Evolutionary conservation across 1,284 basidiomycete genomes (phyloP).

Genomic region (Vanrija sp.): DNA sequence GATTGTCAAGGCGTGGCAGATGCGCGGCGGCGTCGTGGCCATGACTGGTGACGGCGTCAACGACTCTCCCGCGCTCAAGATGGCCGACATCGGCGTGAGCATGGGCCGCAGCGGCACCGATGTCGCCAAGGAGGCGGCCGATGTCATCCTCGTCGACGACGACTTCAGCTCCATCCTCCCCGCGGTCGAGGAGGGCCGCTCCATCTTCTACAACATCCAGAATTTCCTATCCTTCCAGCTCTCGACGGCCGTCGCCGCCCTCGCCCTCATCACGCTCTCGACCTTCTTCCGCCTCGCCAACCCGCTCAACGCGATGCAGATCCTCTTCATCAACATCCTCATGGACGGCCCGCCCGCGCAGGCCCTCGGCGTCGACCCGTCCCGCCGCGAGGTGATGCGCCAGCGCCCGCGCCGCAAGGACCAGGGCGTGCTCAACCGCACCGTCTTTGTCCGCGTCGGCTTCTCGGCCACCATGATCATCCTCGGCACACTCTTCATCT

Average conservation of each 20-base stretch:
- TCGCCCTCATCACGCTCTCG: slow-evolving; percentile 89
- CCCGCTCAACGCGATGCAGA: slow-evolving; percentile 97
- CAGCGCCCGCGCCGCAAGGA: slow-evolving; percentile 84
- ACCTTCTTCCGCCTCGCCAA: slow-evolving; percentile 84
- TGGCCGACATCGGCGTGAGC: slow-evolving; percentile 95
- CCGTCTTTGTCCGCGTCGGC: slow-evolving; percentile 70
- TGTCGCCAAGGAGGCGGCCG: slow-evolving; percentile 96
- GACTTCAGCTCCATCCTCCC: slow-evolving; percentile 92
- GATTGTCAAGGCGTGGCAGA: slow-evolving; percentile 88
- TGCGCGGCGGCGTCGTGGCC: slow-evolving; percentile 81
- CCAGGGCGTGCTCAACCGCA: slow-evolving; percentile 73
- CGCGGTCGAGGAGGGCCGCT: slow-evolving; percentile 95
- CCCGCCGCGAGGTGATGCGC: slow-evolving; percentile 83
- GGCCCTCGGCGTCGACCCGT: slow-evolving; percentile 92
- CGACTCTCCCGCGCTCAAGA: slow-evolving; percentile 92
- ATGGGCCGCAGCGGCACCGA: slow-evolving; percentile 98
- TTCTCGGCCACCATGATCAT: slow-evolving; percentile 92
- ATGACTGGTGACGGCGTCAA: slow-evolving; percentile 99
- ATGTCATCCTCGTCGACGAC: slow-evolving; percentile 95
- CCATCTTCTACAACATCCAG: slow-evolving; percentile 98
- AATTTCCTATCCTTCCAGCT: slow-evolving; percentile 97
- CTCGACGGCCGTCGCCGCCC: slow-evolving; percentile 89
- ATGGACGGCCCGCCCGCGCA: slow-evolving; percentile 99
- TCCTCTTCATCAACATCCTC: slow-evolving; percentile 96
- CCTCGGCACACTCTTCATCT: slow-evolving; percentile 80